These are phyloP conservation scores for Flaveria floridana DNA, from an alignment of 140 eudicot genomes.

Conservation along the genomic window DNA sequence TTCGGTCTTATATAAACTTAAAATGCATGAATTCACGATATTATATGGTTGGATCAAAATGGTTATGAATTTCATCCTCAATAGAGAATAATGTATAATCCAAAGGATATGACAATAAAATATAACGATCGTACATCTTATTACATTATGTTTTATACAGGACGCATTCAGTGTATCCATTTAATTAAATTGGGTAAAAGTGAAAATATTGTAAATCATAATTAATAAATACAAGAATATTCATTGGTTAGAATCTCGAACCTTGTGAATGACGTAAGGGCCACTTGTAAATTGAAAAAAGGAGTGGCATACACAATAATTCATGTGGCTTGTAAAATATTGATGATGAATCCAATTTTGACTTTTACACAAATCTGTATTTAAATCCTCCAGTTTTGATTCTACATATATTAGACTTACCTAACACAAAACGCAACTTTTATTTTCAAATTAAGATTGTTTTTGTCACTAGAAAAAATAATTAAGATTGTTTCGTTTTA, in stretches of 20 bases:
- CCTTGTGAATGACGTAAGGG: neutral
- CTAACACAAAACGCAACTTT: neutral
- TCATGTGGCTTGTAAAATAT: neutral
- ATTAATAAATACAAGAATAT: constrained; percentile 20
- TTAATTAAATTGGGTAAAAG: neutral
- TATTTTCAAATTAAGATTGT: neutral
- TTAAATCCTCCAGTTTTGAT: neutral
- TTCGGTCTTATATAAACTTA: too few relatives aligned
- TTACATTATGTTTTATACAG: neutral
- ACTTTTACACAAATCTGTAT: neutral
- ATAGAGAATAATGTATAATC: neutral
- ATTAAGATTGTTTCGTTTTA: neutral
- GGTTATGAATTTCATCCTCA: neutral
- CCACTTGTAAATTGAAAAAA: constrained; percentile 19
- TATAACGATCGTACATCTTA: neutral
- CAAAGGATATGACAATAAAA: neutral
- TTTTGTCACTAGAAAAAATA: too few relatives aligned
- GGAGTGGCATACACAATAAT: neutral
- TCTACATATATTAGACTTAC: neutral
- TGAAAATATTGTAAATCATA: neutral
- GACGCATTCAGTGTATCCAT: neutral
- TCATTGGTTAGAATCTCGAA: constrained; percentile 25
- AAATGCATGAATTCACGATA: neutral
- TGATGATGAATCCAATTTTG: neutral
- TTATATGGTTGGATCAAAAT: neutral